These are phyloP conservation scores for Linanthus parryae DNA, from an alignment of 148 eudicot species.

Conservation along the genomic window DNA sequence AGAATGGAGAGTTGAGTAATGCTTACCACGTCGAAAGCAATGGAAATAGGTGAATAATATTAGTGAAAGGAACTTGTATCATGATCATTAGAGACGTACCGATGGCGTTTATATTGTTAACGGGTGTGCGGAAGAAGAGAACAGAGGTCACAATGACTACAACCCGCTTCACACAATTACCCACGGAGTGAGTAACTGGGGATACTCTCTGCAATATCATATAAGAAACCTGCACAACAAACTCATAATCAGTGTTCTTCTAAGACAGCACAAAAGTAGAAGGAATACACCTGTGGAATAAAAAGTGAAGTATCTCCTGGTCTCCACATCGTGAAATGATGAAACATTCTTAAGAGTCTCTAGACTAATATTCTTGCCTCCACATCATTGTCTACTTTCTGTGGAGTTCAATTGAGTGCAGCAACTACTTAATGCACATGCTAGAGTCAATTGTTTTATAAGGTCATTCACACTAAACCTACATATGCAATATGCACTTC, in stretches of 20 bases:
- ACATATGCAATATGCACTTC: too few species aligned
- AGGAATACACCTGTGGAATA: too few species aligned
- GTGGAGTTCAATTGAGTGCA: too few species aligned
- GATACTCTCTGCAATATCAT: constrained; percentile 92
- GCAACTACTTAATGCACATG: too few species aligned
- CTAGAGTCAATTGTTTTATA: too few species aligned
- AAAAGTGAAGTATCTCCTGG: too few species aligned
- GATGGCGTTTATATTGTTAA: constrained; percentile 59
- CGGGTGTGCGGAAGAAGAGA: constrained; percentile 78
- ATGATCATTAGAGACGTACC: constrained; percentile 35
- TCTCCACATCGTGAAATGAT: too few species aligned
- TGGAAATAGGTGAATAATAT: background rate
- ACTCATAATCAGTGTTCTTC: background rate
- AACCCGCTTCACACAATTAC: constrained; percentile 94
- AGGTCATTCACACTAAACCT: too few species aligned
- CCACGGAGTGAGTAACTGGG: constrained; percentile 87
- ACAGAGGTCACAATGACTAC: constrained; percentile 89
- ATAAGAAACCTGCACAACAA: constrained; percentile 70
- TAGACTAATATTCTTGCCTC: too few species aligned
- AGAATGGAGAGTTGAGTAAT: background rate
- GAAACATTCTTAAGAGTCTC: too few species aligned
- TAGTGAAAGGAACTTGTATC: background rate
- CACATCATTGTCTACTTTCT: too few species aligned
- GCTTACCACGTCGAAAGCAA: background rate
- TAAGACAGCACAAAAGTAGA: too few species aligned